Evolutionary conservation across 2,329 filamentous ascomycete genomes (phyloP).

Genomic region (Colletotrichum sp.): DNA sequence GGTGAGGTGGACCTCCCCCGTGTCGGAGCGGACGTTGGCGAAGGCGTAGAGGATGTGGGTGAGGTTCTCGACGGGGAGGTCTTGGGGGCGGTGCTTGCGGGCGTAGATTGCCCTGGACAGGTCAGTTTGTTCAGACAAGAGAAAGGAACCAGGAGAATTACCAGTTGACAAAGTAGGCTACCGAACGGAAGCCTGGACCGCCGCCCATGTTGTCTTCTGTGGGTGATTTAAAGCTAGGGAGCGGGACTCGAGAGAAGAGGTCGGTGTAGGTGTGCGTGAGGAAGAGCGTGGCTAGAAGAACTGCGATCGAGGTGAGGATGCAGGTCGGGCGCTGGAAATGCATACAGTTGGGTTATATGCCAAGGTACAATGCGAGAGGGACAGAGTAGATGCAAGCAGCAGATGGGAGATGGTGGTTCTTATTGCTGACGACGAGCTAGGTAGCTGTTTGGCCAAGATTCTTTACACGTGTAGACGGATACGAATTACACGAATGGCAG

Average conservation of each 20-base stretch:
- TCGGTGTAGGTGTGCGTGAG: conserved; percentile 23
- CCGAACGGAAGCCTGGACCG: conserved; percentile 62
- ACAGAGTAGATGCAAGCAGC: neutral
- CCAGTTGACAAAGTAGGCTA: conserved; percentile 80
- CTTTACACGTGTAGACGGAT: neutral
- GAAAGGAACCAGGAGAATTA: conserved; percentile 15
- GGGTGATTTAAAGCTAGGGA: neutral
- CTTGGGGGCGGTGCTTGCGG: conserved; percentile 83
- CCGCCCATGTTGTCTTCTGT: conserved; percentile 43
- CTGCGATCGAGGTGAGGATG: conserved; percentile 22
- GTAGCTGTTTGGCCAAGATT: neutral
- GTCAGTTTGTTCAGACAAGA: neutral
- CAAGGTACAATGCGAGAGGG: neutral
- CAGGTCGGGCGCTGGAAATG: conserved; percentile 7
- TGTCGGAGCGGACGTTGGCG: conserved; percentile 80
- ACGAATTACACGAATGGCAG: neutral
- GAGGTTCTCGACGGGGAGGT: conserved; percentile 79
- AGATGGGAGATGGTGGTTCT: neutral
- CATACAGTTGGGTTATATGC: conserved; percentile 3
- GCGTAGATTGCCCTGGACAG: conserved; percentile 76
- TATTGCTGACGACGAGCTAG: neutral
- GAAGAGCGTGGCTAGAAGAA: conserved; percentile 25
- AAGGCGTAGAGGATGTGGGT: conserved; percentile 93
- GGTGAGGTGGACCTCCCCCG: conserved; percentile 76
- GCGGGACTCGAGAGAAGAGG: conserved; percentile 1